Percentiles rank a stretch among this genome's conserved stretches.
Evolutionary conservation across 2,329 filamentous ascomycete genomes (phyloP).

Genomic region (Cordyceps cicadae): DNA sequence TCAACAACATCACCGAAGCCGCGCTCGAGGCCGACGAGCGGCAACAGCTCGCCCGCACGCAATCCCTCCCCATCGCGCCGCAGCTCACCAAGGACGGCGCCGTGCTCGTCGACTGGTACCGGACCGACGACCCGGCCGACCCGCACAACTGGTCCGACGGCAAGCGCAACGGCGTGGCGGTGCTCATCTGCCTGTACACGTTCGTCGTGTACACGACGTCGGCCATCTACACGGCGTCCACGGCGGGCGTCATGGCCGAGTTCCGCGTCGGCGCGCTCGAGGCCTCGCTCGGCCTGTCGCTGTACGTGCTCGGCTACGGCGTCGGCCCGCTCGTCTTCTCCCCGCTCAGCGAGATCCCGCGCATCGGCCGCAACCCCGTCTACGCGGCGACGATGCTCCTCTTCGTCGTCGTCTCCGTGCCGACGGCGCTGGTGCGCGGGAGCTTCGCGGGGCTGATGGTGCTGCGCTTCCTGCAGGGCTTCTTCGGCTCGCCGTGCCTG

Average conservation of each 20-base stretch:
- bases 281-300: slow-evolving; percentile 49
- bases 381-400: slow-evolving; percentile 61
- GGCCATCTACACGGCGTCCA: slow-evolving; percentile 39
- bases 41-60: slow-evolving; percentile 31
- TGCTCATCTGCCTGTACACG: slow-evolving; percentile 48
- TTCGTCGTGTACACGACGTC: slow-evolving; percentile 48
- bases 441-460: slow-evolving; percentile 58
- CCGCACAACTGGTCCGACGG: slow-evolving; percentile 45
- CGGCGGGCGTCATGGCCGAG: slow-evolving; percentile 38
- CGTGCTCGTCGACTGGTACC: slow-evolving; percentile 47
- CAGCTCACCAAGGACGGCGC: slow-evolving; percentile 40
- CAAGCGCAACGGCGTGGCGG: slow-evolving; percentile 33
- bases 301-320: slow-evolving; percentile 58
- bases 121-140: slow-evolving; percentile 45
- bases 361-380: slow-evolving; percentile 58
- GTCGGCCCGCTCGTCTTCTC: slow-evolving; percentile 58
- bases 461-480: slow-evolving; percentile 55
- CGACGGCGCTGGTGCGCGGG: slow-evolving; percentile 51
- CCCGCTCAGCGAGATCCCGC: slow-evolving; percentile 58
- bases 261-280: slow-evolving; percentile 45
- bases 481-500: slow-evolving; percentile 58
- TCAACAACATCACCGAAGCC: slow-evolving; percentile 24
- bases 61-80: slow-evolving; percentile 41
- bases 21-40: slow-evolving; percentile 29
- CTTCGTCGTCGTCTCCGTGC: slow-evolving; percentile 59